Conservation (phyloP, 2,329 filamentous ascomycete species). For the Sporothrix brunneoviolacea region DNA sequence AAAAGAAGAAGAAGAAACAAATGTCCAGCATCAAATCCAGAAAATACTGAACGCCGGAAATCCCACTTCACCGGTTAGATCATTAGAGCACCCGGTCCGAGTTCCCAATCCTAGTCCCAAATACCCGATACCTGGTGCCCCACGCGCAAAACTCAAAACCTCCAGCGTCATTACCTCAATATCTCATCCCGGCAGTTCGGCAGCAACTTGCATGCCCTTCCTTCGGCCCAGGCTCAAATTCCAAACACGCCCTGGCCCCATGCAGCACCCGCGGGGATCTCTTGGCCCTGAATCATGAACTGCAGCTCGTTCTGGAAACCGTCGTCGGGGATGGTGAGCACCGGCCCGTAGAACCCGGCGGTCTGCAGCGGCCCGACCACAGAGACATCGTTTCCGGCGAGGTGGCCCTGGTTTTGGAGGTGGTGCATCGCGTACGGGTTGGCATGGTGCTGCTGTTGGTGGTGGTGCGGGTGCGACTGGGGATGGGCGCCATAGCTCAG, state of each 20-base stretch:
- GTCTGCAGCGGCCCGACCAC: constrained; percentile 5
- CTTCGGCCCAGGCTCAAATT: background rate
- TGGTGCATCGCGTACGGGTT: background rate
- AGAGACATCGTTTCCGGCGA: background rate
- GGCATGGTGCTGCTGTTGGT: background rate
- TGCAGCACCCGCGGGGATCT: constrained; percentile 18
- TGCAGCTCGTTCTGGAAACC: constrained; percentile 42
- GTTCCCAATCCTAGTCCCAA: no score
- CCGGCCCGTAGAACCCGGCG: background rate
- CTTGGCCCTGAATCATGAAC: constrained; percentile 35
- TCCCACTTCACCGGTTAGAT: no score
- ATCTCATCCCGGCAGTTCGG: no score
- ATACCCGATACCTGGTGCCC: no score
- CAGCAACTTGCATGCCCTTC: no score
- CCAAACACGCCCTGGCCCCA: constrained; percentile 23
- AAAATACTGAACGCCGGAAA: no score
- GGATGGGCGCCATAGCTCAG: background rate
- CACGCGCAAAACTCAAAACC: no score
- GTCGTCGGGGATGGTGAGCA: constrained; percentile 26
- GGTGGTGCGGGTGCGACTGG: background rate
- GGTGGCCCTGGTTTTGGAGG: background rate
- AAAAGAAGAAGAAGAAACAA: no score
- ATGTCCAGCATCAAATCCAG: no score
- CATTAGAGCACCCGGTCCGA: no score
- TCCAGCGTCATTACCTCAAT: no score